Evolutionary conservation across 2,329 filamentous ascomycete species (phyloP).

Genomic region (Elsinoe ampelina): DNA sequence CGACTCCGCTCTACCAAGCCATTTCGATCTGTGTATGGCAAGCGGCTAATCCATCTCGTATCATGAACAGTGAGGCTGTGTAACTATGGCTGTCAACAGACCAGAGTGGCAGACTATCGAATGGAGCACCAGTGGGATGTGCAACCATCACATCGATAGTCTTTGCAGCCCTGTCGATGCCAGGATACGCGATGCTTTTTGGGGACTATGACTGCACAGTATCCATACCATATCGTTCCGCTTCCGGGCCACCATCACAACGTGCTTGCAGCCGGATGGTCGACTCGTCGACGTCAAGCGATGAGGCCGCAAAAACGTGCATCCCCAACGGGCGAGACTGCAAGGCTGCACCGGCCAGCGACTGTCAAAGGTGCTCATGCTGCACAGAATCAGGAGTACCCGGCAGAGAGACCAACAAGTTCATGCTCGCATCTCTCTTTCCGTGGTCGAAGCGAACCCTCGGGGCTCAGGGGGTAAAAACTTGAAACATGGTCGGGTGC

Average conservation of each 20-base stretch:
- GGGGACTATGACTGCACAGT: neutral
- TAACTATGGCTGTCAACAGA: neutral
- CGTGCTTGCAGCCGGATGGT: neutral
- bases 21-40: too few relatives aligned
- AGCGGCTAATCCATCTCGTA: too few relatives aligned
- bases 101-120: neutral
- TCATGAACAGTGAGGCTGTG: neutral
- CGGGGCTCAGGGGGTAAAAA: neutral
- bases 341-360: too few relatives aligned
- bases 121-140: neutral
- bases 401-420: neutral
- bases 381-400: neutral
- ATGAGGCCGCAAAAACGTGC: neutral
- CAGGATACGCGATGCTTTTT: neutral
- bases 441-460: neutral
- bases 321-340: constrained; percentile 3
- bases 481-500: neutral
- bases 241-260: neutral
- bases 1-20: too few relatives aligned
- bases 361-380: too few relatives aligned
- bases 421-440: neutral
- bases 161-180: neutral
- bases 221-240: neutral
- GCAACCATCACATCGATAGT: neutral
- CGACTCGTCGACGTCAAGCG: neutral